phyloP scores from a whole-genome alignment of 441 rosid genomes.

The Macaranga tanarius region DNA sequence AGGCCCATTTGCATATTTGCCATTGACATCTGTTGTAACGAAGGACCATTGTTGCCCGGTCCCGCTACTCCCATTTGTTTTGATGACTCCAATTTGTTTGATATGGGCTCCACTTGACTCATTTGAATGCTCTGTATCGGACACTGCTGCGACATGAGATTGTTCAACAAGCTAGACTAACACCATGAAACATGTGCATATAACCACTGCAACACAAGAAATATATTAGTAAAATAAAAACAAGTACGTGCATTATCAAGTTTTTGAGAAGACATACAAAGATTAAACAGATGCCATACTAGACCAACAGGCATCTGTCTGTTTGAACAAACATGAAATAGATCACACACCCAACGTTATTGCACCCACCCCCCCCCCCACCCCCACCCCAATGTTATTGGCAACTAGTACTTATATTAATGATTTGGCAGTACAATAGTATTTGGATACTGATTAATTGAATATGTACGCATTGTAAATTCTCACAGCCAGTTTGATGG shows the following conservation, averaged over 20 bases:
- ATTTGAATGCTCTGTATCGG: conserved; percentile 39
- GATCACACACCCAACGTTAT: too few relatives aligned
- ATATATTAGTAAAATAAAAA: neutral
- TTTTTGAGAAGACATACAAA: neutral
- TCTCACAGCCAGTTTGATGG: too few relatives aligned
- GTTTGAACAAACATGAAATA: neutral
- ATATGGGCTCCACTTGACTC: conserved; percentile 42
- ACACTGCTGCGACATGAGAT: conserved; percentile 51
- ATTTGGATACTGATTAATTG: too few relatives aligned
- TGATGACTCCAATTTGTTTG: conserved; percentile 36
- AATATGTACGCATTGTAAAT: too few relatives aligned
- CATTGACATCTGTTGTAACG: conserved; percentile 29
- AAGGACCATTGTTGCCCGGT: conserved; percentile 18
- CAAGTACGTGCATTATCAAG: neutral
- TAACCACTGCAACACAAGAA: conserved; percentile 25
- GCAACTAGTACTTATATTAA: too few relatives aligned
- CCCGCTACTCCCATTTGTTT: conserved; percentile 37
- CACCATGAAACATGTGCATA: conserved; percentile 28
- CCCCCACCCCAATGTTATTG: too few relatives aligned
- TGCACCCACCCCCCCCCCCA: too few relatives aligned
- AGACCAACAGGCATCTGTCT: neutral
- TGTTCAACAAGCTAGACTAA: conserved; percentile 45
- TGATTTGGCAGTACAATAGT: too few relatives aligned
- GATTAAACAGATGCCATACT: neutral
- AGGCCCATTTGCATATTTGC: conserved; percentile 39